Base-by-base conservation (phyloP, 2,329 filamentous ascomycete species). In the Fusarium luffae region DNA sequence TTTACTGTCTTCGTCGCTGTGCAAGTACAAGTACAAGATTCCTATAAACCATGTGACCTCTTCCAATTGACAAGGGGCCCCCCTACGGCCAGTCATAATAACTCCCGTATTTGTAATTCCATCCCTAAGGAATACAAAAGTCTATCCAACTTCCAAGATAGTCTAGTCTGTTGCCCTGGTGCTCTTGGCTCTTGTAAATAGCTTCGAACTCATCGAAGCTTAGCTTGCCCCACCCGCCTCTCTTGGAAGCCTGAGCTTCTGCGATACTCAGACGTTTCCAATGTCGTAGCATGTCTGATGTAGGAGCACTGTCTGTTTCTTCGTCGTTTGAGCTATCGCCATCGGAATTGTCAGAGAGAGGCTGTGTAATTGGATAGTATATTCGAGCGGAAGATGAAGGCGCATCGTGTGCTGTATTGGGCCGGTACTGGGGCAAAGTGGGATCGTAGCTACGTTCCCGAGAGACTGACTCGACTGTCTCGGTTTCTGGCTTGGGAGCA, bases 141-240 rank as follows among this genome's bases (percentile, higher is more conserved):
- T 98, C 94, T 79, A 98, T 93, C 95, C 95, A 98, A 74, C 89
- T 93, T 63, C 93, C 93, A 48, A 98, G 84, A 79, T 97, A 95
- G 71, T 93, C 92, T 66, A 94, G 84, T 55, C 90, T 82, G 76
- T 89, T 88, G 16, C 85, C 86, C 28, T 83, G 81, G 25, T 88
- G 88, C 70, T 90, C 87, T 68, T 89, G 86, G n/a, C 85, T 84
- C 72, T 89, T 88, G 82, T 96, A 93, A 51, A 91, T 90, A 41
- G 83, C 82, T 74, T 93, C 90, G 79, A 98, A 97, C 79, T 98
- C 96, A 2, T 87, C 85, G 70, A 90, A 94, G 75, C 82, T 92
- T 49, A 98, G 82, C 75, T 90, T 88, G 2, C 93, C 95, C 80
- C 90, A 92, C 1, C 94, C 94, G n/a, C 92, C 93, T 27, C 93